These are phyloP conservation scores for Venturia nashicola DNA, from an alignment of 2,329 filamentous ascomycete genomes.

Conservation along the genomic window DNA sequence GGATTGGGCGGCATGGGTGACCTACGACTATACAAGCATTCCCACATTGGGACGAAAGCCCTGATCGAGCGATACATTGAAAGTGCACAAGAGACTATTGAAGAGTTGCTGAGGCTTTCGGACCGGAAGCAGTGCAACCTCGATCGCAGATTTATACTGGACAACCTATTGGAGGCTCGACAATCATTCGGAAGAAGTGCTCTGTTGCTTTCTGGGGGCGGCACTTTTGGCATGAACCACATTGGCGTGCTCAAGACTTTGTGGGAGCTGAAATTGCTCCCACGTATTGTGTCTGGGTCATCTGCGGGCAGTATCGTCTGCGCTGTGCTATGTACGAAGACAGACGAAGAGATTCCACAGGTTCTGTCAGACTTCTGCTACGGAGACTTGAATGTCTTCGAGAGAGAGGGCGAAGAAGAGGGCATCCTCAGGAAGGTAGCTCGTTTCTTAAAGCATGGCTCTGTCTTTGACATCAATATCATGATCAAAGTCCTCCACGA, in stretches of 20 bases:
- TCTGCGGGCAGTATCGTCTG: constrained; percentile 82
- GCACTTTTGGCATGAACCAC: constrained; percentile 85
- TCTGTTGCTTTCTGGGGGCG: constrained; percentile 70
- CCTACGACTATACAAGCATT: constrained; percentile 68
- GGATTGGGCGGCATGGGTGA: constrained; percentile 81
- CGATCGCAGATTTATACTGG: constrained; percentile 48
- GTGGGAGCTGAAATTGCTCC: constrained; percentile 61
- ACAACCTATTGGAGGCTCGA: constrained; percentile 57
- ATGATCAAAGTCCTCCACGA: constrained; percentile 68
- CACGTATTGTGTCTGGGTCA: constrained; percentile 76
- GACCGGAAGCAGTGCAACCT: constrained; percentile 29
- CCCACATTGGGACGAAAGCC: constrained; percentile 73
- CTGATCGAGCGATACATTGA: constrained; percentile 81
- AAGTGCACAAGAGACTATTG: constrained; percentile 63
- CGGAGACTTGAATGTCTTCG: constrained; percentile 73
- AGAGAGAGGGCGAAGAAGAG: constrained; percentile 46
- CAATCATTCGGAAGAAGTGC: constrained; percentile 80
- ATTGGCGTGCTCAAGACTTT: constrained; percentile 77
- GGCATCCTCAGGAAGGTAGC: constrained; percentile 56
- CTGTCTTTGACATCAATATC: constrained; percentile 75
- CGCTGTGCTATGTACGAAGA: constrained; percentile 64
- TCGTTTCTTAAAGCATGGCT: constrained; percentile 67
- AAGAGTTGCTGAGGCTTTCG: constrained; percentile 47
- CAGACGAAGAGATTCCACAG: constrained; percentile 63
- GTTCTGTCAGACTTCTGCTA: constrained; percentile 61